These are phyloP conservation scores for Hericium rajendrae DNA, from an alignment of 768 basidiomycete species.

Conservation along the genomic window DNA sequence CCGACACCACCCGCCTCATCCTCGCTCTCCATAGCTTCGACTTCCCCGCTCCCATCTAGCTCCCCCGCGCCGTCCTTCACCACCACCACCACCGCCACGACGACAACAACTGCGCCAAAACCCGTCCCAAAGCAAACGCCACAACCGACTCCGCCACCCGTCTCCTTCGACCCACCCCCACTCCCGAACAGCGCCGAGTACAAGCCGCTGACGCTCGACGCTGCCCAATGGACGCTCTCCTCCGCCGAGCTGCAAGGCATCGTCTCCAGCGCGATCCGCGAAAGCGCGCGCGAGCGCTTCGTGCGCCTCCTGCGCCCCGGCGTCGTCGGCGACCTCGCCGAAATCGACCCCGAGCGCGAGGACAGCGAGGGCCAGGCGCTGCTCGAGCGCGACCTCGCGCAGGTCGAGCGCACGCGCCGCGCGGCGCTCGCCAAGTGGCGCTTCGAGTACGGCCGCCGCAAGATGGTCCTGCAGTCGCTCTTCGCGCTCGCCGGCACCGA, in stretches of 20 bases:
- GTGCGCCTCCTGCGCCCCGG: slow-evolving; percentile 12
- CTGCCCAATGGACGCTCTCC: slow-evolving; percentile 15
- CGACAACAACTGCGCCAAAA: not conserved
- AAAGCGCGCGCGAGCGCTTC: slow-evolving; percentile 14
- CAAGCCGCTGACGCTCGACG: slow-evolving; percentile 11
- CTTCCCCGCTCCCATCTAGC: not conserved
- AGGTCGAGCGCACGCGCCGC: not conserved
- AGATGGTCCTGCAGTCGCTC: slow-evolving; percentile 8
- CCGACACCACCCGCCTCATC: not conserved
- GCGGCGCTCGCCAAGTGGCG: slow-evolving; percentile 6
- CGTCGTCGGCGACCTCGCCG: slow-evolving; percentile 1
- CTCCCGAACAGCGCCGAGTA: slow-evolving; percentile 8
- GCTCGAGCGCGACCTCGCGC: not conserved
- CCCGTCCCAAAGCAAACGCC: not conserved
- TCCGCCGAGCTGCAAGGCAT: slow-evolving; percentile 13
- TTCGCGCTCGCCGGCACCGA: slow-evolving; percentile 6
- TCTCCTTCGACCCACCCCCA: slow-evolving; percentile 5
- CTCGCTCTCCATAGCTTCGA: not conserved
- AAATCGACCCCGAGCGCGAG: slow-evolving; percentile 1
- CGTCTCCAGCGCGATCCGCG: slow-evolving; percentile 14
- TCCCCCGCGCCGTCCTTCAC: not conserved
- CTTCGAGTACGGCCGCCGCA: slow-evolving; percentile 12
- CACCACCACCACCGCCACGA: not conserved
- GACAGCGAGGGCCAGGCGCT: slow-evolving; percentile 4
- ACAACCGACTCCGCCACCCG: not conserved